These are phyloP conservation scores for Neurospora sublineolata DNA, from an alignment of 495 filamentous ascomycete species.

Conservation along the genomic window DNA sequence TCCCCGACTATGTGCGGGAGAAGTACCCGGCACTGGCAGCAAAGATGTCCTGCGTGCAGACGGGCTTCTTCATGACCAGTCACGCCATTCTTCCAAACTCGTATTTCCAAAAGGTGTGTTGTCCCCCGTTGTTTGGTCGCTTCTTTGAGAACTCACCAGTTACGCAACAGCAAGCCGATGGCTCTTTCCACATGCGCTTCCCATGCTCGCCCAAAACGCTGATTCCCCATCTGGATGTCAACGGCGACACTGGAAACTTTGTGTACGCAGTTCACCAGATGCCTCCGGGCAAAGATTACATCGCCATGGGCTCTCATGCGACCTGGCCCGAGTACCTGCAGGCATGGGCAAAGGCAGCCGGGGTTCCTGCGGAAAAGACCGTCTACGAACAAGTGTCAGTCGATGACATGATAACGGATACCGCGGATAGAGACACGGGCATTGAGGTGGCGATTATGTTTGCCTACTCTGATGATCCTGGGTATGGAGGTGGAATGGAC, in stretches of 20 bases:
- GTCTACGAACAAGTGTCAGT: constrained; percentile 24
- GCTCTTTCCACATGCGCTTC: constrained; percentile 29
- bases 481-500: constrained; percentile 29
- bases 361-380: constrained; percentile 1
- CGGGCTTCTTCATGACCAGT: constrained; percentile 33
- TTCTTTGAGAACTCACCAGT: background rate
- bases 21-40: constrained; percentile 28
- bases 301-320: constrained; percentile 26
- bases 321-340: constrained; percentile 24
- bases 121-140: background rate
- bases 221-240: constrained; percentile 30
- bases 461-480: constrained; percentile 24
- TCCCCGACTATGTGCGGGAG: constrained; percentile 27
- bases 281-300: constrained; percentile 31
- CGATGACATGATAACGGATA: constrained; percentile 24
- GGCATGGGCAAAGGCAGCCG: constrained; percentile 22
- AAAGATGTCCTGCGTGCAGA: constrained; percentile 38
- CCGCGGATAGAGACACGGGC: constrained; percentile 21
- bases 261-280: constrained; percentile 32
- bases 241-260: constrained; percentile 30
- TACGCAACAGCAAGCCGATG: constrained; percentile 16
- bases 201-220: constrained; percentile 15
- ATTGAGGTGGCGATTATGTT: constrained; percentile 31
- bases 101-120: constrained; percentile 27
- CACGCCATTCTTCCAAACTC: constrained; percentile 25